Conservation (phyloP, 805 yeast genomes). For the Suhomyces faveliae region DNA sequence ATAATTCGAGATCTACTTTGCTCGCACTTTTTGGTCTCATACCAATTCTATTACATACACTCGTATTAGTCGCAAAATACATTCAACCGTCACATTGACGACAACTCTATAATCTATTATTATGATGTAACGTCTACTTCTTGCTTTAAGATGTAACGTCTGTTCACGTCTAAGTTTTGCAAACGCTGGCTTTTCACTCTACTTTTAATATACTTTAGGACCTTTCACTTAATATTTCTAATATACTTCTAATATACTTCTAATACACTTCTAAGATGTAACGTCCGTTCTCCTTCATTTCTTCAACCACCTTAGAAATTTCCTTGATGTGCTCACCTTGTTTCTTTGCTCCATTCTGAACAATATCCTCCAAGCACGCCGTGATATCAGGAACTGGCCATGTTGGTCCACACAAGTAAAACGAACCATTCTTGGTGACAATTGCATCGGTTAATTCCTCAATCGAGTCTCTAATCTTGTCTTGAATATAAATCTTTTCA, state of each 20-base stretch:
- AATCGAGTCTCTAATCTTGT: conserved; percentile 77
- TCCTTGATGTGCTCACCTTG: conserved; percentile 65
- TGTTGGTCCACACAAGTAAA: conserved; percentile 97
- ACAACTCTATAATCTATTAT: too few species aligned
- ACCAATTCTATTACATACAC: too few species aligned
- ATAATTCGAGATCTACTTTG: too few species aligned
- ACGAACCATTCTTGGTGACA: conserved; percentile 75
- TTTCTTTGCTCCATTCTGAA: conserved; percentile 64
- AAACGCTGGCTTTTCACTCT: too few species aligned
- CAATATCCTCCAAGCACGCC: conserved; percentile 80
- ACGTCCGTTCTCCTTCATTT: conserved; percentile 87
- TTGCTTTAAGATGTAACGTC: too few species aligned
- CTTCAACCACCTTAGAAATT: conserved; percentile 79
- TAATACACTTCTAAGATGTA: conserved; percentile 77
- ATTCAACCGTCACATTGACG: too few species aligned
- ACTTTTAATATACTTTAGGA: too few species aligned
- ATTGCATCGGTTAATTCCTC: conserved; percentile 75
- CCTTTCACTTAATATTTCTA: too few species aligned
- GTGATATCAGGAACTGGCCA: conserved; percentile 99
- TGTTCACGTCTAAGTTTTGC: too few species aligned
- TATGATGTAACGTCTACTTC: too few species aligned
- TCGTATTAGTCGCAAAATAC: too few species aligned
- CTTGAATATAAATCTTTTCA: conserved; percentile 92
- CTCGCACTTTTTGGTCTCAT: too few species aligned
- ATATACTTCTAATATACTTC: neutral